Evolutionary conservation across 495 filamentous ascomycete genomes (phyloP), one percentile per base, ranked within the genome.

Genomic region (Penicillium riverlandense): DNA sequence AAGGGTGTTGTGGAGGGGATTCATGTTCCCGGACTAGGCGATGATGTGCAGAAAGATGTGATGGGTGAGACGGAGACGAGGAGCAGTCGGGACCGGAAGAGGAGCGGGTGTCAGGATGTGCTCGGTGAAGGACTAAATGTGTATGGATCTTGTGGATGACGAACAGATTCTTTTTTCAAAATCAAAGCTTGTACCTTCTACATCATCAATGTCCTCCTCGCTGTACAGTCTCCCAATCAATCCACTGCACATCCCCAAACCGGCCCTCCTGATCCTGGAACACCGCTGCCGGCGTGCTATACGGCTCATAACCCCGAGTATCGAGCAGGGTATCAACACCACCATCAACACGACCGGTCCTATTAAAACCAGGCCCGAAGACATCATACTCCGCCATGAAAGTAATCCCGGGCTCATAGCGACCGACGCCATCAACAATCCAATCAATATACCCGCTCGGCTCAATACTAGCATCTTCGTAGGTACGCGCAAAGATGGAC

Each of bases 341-440:
- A 0, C 62, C 63, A 2, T 52, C 61, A 12, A 50, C 41, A 15
- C 78, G 58, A 0, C 63, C 78, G 0, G 70, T 72, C 11, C 40
- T 49, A 51, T 80, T 76, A 54, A 74, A 80, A 0, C 79, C 79
- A 0, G 76, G 74, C 9, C 79, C 79, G 48, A 57, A 75, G 35
- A 62, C 59, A 37, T 61, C 38, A 53, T 75, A 80, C 57, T 80
- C 78, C 7, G 77, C 77, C 70, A 76, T 72, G 12, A 77, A 42
- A 12, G 78, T 82, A n/a, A 61, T 38, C 22, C 66, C 66, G 13
- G 55, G 55, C 42, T 53, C 44, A 33, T 72, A 66, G 16, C 74
- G 50, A 11, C 58, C 54, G 9, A 61, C 65, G 1, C 63, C 62
- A 35, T 39, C 50, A 10, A 62, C 45, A 22, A 67, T 36, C 79